Conservation (phyloP, 129 eudicot species). For the Saussurea involucrata region DNA sequence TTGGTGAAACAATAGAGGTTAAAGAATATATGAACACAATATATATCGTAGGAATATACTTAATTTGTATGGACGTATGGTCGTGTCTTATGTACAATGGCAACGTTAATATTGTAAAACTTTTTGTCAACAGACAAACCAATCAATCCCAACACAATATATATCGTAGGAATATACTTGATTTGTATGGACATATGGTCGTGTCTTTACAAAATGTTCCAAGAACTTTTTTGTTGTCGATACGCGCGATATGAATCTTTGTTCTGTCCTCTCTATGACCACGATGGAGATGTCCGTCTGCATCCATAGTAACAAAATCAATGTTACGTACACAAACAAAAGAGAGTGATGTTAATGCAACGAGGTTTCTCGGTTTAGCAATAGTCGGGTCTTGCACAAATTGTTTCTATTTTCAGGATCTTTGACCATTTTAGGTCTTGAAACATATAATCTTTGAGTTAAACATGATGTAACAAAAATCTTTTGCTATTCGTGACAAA, state of each 20-base stretch:
- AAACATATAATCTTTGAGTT: background rate
- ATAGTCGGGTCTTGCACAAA: background rate
- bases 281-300: slow-evolving; percentile 12
- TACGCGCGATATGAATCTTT: background rate
- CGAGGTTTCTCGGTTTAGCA: background rate
- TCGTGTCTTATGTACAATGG: slow-evolving; percentile 11
- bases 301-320: slow-evolving; percentile 1
- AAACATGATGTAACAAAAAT: background rate
- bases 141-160: slow-evolving; percentile 1
- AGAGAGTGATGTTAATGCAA: background rate
- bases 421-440: background rate
- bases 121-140: background rate
- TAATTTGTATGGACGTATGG: background rate
- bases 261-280: slow-evolving; percentile 8
- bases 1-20: background rate
- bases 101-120: background rate
- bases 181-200: too few relatives aligned
- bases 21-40: background rate
- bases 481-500: background rate
- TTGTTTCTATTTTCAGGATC: background rate
- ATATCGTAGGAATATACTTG: too few relatives aligned
- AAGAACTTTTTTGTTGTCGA: background rate
- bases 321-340: background rate
- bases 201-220: slow-evolving; percentile 13
- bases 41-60: background rate